Evolutionary conservation across 73 alveolate genomes (phyloP).

Genomic region (Tetrahymena borealis): DNA sequence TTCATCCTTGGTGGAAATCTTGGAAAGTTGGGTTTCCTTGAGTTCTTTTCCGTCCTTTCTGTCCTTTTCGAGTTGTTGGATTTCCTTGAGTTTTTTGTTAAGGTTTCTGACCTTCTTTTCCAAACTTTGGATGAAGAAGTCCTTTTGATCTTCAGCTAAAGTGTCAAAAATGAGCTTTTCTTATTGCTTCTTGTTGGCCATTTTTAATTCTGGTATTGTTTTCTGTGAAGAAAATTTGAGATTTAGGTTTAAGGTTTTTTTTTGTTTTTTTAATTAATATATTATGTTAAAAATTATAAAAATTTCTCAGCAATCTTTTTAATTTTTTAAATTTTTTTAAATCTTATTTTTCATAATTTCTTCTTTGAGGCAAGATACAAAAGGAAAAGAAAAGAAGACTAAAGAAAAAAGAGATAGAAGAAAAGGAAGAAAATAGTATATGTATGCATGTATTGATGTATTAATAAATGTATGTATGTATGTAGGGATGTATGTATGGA

Average conservation of each 20-base stretch:
- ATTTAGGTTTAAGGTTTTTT: not conserved
- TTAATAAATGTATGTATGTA: too few relatives aligned
- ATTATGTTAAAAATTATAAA: not conserved
- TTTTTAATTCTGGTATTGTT: not conserved
- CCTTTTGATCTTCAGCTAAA: not conserved
- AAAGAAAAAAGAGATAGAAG: not conserved
- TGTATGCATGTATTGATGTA: not conserved
- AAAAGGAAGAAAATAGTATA: not conserved
- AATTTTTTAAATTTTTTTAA: not conserved
- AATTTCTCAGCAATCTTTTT: not conserved
- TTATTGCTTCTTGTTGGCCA: not conserved
- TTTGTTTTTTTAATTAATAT: not conserved
- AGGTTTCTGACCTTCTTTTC: not conserved
- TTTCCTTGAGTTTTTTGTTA: not conserved
- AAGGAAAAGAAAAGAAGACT: not conserved
- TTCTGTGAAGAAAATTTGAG: not conserved
- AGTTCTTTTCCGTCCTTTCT: not conserved
- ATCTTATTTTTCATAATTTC: not conserved
- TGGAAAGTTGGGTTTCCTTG: not conserved
- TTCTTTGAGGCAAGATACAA: not conserved
- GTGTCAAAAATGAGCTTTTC: not conserved
- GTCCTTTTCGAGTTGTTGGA: not conserved
- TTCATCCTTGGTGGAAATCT: not conserved
- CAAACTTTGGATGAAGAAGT: not conserved
- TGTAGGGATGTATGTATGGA: too few relatives aligned